Percentiles rank a stretch among this genome's conserved stretches.
These are phyloP conservation scores for Solanum rostratum DNA, from an alignment of 257 asterid species.

Conservation along the genomic window DNA sequence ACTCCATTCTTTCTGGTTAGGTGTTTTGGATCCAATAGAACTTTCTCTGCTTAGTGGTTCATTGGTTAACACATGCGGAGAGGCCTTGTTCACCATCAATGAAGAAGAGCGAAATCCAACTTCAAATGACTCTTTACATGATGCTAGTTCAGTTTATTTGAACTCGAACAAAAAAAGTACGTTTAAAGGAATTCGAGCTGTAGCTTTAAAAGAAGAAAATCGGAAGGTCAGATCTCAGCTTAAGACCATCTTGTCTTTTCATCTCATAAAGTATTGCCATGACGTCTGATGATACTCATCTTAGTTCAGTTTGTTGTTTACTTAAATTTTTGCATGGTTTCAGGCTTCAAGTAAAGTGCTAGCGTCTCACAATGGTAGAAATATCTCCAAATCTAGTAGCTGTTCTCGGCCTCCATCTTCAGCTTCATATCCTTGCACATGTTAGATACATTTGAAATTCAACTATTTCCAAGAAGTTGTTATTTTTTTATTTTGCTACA, in stretches of 20 bases:
- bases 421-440: constrained; percentile 69
- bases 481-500: neutral
- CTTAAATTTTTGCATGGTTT: neutral
- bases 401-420: constrained; percentile 44
- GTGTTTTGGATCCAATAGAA: constrained; percentile 80
- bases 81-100: constrained; percentile 25
- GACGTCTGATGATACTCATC: constrained; percentile 19
- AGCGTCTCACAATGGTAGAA: constrained; percentile 24
- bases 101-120: constrained; percentile 22
- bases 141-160: constrained; percentile 4
- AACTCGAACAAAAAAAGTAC: constrained; percentile 13
- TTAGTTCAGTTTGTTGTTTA: constrained; percentile 11
- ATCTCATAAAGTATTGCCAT: constrained; percentile 3
- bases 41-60: constrained; percentile 68
- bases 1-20: constrained; percentile 15
- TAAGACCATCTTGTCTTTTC: neutral
- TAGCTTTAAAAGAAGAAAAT: constrained; percentile 12
- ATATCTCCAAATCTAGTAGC: constrained; percentile 26
- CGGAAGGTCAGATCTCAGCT: constrained; percentile 13
- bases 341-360: constrained; percentile 39
- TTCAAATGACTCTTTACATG: constrained; percentile 12
- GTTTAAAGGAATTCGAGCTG: constrained; percentile 18
- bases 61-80: constrained; percentile 21
- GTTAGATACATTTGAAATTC: neutral
- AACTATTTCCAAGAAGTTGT: neutral